phyloP scores from a whole-genome alignment of 108 stramenopile genomes.

The Skeletonema costatum region DNA sequence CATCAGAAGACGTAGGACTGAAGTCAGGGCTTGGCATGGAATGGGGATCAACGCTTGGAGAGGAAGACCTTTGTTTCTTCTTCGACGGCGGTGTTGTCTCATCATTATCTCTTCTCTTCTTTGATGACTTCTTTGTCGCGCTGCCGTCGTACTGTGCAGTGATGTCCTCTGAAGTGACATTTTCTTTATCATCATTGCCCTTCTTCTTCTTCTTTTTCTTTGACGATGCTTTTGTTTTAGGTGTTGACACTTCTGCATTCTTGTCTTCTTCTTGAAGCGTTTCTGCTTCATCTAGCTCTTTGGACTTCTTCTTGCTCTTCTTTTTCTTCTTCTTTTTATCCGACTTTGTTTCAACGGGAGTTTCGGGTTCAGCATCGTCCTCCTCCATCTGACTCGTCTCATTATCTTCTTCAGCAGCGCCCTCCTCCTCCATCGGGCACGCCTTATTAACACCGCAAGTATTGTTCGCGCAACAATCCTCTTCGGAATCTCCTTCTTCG shows the following conservation, averaged over 20 bases:
- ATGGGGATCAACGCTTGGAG: slow-evolving; percentile 34
- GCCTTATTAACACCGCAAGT: slow-evolving; percentile 3
- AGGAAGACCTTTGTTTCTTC: slow-evolving; percentile 18
- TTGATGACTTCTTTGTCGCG: slow-evolving; percentile 32
- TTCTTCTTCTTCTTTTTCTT: slow-evolving; percentile 44
- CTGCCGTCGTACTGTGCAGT: not conserved
- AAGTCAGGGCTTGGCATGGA: slow-evolving; percentile 13
- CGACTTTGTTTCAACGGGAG: slow-evolving; percentile 18
- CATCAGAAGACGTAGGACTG: slow-evolving; percentile 20
- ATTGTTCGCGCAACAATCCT: slow-evolving; percentile 17
- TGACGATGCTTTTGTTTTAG: slow-evolving; percentile 21
- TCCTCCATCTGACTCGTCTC: slow-evolving; percentile 15
- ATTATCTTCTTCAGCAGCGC: slow-evolving; percentile 13
- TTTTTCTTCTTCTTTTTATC: slow-evolving; percentile 60
- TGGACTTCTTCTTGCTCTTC: slow-evolving; percentile 24
- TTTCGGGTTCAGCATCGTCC: slow-evolving; percentile 18
- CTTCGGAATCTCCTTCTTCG: slow-evolving; percentile 45
- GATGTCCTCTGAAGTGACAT: slow-evolving; percentile 2
- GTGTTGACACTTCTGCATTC: not conserved
- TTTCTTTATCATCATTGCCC: slow-evolving; percentile 3
- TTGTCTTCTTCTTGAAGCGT: not conserved
- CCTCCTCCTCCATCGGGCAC: too few species aligned
- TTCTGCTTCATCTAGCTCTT: slow-evolving; percentile 5
- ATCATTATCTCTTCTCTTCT: slow-evolving; percentile 39
- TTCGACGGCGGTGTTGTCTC: slow-evolving; percentile 12